Evolutionary conservation across 192 early-diverging fungal species (phyloP), one percentile per base, ranked within the genome.

Genomic region (Chytriomyces sp.): DNA sequence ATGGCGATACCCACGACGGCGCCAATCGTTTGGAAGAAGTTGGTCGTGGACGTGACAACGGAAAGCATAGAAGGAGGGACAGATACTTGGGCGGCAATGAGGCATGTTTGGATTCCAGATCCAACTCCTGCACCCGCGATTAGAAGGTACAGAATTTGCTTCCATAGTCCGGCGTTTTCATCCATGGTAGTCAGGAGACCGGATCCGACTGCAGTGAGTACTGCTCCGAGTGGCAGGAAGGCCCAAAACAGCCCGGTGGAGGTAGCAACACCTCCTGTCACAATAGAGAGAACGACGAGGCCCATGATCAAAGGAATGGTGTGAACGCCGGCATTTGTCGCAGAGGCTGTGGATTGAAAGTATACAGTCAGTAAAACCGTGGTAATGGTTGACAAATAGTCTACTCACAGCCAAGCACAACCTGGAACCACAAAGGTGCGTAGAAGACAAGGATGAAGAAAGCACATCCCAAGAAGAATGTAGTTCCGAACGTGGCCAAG

Each of bases 101-200:
- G 80, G 52, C 81, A 76, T 1, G 89, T 89, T 61, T 92, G 92
- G 62, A 93, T 73, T 49, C 81, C 82, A 28, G 77, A 76, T 52
- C 93, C 92, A 36, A 90, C 83, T 34, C 92, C 93, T 26, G 86
- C 40, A 8, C 91, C 93, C 33, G 85, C 72, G 58, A 93, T 76
- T 28, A 93, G 75, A 64, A 93, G 72, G 55, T 79, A 85, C 2
- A 83, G 80, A 36, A 89, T 82, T 53, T 88, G 89, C 22, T 82
- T 26, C 8, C 78, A 80, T 31, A 75, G 52, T 28, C 77, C 78
- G 3, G 88, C 81, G 12, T 81, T 39, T 57, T 64, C 73, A 7
- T 74, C 38, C 53, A 74, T 34, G 2, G 73, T 74, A 3, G 63
- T 34, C 2, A 74, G 17, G 52, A 74, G 59, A 36, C 73, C 73